A percentile compares a stretch with the other conserved stretches of the same genome.
These are phyloP conservation scores for Xylaria sp. DNA, from an alignment of 2,329 filamentous ascomycete genomes.

Conservation along the genomic window DNA sequence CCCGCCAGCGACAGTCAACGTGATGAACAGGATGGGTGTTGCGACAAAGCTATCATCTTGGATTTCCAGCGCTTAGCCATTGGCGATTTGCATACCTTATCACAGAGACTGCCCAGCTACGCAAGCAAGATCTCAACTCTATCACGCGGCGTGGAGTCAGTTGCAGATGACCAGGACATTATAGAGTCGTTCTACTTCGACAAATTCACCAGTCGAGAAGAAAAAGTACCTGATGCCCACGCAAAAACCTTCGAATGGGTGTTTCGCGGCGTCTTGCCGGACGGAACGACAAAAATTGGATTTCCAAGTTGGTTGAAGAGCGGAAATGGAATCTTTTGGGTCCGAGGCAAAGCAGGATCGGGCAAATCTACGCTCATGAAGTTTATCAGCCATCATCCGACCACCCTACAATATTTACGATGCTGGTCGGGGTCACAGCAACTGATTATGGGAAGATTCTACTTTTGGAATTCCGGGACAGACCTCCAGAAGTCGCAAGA, in stretches of 20 bases:
- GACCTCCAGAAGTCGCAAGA: constrained; percentile 23
- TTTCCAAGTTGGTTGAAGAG: constrained; percentile 12
- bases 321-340: constrained; percentile 19
- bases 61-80: background rate
- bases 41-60: background rate
- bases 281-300: background rate
- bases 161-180: background rate
- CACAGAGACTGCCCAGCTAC: constrained; percentile 2
- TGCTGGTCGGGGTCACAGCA: background rate
- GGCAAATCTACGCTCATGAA: constrained; percentile 32
- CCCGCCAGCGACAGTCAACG: background rate
- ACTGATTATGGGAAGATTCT: constrained; percentile 14
- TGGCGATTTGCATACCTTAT: background rate
- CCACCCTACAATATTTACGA: constrained; percentile 6
- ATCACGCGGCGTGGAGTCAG: background rate
- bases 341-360: constrained; percentile 21
- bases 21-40: background rate
- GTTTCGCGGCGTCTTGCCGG: background rate
- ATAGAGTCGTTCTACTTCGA: constrained; percentile 3
- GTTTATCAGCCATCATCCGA: constrained; percentile 11
- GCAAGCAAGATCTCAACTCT: background rate
- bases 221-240: background rate
- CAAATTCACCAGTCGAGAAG: background rate
- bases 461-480: constrained; percentile 29
- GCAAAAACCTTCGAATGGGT: constrained; percentile 20